A percentile compares a stretch with the other conserved stretches of the same genome.
phyloP scores from a whole-genome alignment of 768 basidiomycete genomes.

The Mycena polygramma region DNA sequence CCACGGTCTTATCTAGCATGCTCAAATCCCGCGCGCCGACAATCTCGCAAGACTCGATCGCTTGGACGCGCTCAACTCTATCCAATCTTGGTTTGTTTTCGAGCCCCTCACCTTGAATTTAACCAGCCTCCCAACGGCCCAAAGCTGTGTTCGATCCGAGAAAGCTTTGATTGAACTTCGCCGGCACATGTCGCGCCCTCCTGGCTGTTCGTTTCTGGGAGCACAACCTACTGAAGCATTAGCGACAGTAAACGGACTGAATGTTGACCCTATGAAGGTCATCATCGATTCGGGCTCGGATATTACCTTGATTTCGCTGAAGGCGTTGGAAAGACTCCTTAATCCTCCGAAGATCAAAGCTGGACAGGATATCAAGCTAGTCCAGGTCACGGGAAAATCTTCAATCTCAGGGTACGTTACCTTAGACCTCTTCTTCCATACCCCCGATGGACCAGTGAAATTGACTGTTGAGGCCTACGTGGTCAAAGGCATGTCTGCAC shows the following conservation, averaged over 20 bases:
- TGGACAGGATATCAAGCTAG: slow-evolving; percentile 47
- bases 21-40: too few relatives aligned
- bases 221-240: slow-evolving; percentile 41
- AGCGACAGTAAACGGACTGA: slow-evolving; percentile 17
- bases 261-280: slow-evolving; percentile 21
- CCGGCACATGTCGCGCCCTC: too few relatives aligned
- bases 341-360: slow-evolving; percentile 36
- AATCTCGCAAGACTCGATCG: too few relatives aligned
- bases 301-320: slow-evolving; percentile 50
- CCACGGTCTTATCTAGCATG: too few relatives aligned
- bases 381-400: slow-evolving; percentile 49
- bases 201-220: too few relatives aligned
- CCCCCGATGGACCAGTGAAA: slow-evolving; percentile 27
- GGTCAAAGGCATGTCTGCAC: too few relatives aligned
- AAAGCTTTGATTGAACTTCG: slow-evolving; percentile 34
- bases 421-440: slow-evolving; percentile 44
- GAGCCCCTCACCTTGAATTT: too few relatives aligned
- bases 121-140: too few relatives aligned
- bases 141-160: background rate
- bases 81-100: too few relatives aligned
- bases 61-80: too few relatives aligned
- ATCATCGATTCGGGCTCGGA: slow-evolving; percentile 52
- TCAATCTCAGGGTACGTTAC: slow-evolving; percentile 46
- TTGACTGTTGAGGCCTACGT: too few relatives aligned
- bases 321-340: slow-evolving; percentile 21